These are phyloP conservation scores for Neurospora sp. DNA, from an alignment of 495 filamentous ascomycete species.

Conservation along the genomic window DNA sequence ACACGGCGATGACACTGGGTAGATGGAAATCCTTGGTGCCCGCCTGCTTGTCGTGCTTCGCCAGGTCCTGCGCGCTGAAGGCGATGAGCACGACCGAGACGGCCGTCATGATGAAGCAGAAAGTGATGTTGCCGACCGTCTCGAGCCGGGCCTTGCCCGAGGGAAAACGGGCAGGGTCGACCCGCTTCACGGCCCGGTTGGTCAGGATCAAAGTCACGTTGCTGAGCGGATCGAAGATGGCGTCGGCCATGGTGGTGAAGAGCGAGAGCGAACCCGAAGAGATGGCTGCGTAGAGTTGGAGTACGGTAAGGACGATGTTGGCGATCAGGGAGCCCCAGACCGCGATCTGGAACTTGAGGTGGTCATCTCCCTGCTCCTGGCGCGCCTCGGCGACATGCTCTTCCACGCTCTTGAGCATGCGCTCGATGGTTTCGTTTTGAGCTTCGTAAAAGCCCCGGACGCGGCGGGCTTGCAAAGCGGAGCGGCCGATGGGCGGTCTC, in stretches of 20 bases:
- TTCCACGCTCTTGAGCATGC: slow-evolving; percentile 84
- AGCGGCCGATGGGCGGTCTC: slow-evolving; percentile 23
- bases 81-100: slow-evolving; percentile 89
- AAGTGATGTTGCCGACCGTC: slow-evolving; percentile 91
- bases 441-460: slow-evolving; percentile 78
- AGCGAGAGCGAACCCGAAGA: slow-evolving; percentile 83
- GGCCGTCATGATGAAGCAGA: slow-evolving; percentile 92
- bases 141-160: slow-evolving; percentile 92
- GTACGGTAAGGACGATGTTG: slow-evolving; percentile 64
- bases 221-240: slow-evolving; percentile 88
- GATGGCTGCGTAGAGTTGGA: slow-evolving; percentile 85
- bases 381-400: slow-evolving; percentile 76
- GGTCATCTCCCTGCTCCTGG: slow-evolving; percentile 68
- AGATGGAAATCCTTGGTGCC: slow-evolving; percentile 58
- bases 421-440: slow-evolving; percentile 90
- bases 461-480: slow-evolving; percentile 45
- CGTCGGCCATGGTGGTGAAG: slow-evolving; percentile 97
- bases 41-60: slow-evolving; percentile 30
- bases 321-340: slow-evolving; percentile 83
- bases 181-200: slow-evolving; percentile 77
- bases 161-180: slow-evolving; percentile 84
- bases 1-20: slow-evolving; percentile 81
- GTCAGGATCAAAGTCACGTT: slow-evolving; percentile 83
- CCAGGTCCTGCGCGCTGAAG: slow-evolving; percentile 64
- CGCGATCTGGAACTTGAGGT: slow-evolving; percentile 78